These are phyloP conservation scores for Nevesoporus exiguus DNA, from an alignment of 768 basidiomycete genomes.

Conservation along the genomic window DNA sequence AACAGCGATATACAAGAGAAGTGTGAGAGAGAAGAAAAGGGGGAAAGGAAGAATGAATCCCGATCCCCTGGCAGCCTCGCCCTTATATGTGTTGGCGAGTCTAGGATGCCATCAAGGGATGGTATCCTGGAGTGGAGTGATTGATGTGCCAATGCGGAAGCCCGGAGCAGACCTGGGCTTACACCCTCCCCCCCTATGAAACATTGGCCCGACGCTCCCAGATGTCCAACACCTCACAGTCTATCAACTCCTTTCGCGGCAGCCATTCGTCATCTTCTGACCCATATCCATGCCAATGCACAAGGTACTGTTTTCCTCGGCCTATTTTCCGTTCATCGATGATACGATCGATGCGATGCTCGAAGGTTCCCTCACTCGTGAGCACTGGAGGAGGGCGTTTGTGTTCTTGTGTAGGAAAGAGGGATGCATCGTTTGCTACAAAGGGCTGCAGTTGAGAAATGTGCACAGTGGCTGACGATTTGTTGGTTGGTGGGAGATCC, in stretches of 20 bases:
- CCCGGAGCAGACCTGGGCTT: too few species aligned
- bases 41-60: too few species aligned
- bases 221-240: too few species aligned
- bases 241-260: background rate
- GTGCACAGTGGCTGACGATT: background rate
- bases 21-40: too few species aligned
- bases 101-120: too few species aligned
- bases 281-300: background rate
- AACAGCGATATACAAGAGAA: too few species aligned
- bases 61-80: too few species aligned
- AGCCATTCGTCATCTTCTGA: background rate
- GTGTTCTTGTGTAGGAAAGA: background rate
- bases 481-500: background rate
- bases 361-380: background rate
- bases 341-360: background rate
- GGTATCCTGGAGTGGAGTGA: too few species aligned
- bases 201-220: too few species aligned
- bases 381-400: background rate
- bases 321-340: background rate
- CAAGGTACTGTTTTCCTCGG: background rate
- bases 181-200: too few species aligned
- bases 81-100: too few species aligned
- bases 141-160: too few species aligned
- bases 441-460: background rate
- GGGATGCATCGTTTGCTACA: background rate